Percentiles rank a stretch among this genome's conserved stretches.
Evolutionary conservation across 331 rosid species (phyloP).

Genomic region (Saraca asoca): DNA sequence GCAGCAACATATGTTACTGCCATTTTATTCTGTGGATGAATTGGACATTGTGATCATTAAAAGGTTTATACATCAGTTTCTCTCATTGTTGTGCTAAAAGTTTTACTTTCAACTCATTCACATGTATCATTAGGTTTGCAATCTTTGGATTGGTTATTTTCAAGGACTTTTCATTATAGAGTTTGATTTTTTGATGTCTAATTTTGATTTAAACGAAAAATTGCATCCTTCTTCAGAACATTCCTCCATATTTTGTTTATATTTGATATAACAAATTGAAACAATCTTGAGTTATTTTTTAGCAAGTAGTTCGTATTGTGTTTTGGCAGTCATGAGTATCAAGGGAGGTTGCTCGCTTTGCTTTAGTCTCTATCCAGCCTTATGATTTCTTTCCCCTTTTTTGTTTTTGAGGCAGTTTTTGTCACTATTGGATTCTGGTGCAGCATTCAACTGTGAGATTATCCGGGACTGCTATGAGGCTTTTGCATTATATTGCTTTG

Average conservation of each 20-base stretch:
- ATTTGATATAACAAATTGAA: too few species aligned
- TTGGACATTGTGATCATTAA: slow-evolving; percentile 11
- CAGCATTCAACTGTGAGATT: slow-evolving; percentile 92
- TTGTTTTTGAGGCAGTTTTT: slow-evolving; percentile 64
- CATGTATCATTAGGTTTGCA: slow-evolving; percentile 3
- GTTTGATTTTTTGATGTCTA: slow-evolving; percentile 20
- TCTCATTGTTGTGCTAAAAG: slow-evolving; percentile 9
- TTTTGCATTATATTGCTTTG: slow-evolving; percentile 96
- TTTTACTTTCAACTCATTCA: slow-evolving; percentile 2
- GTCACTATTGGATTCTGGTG: slow-evolving; percentile 82
- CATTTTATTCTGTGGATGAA: slow-evolving; percentile 1
- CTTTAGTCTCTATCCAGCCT: neutral
- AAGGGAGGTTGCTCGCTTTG: slow-evolving; percentile 23
- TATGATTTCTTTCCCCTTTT: neutral
- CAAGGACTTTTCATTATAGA: neutral
- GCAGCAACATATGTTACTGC: slow-evolving; percentile 7
- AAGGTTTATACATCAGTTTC: slow-evolving; percentile 6
- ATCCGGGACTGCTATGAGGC: slow-evolving; percentile 98
- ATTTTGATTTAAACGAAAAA: slow-evolving; percentile 11
- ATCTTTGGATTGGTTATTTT: neutral
- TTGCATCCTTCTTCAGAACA: neutral
- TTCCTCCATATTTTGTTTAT: neutral
- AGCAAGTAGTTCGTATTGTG: slow-evolving; percentile 20
- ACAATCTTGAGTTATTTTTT: neutral
- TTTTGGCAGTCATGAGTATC: slow-evolving; percentile 22